These are phyloP conservation scores for Pelagophyceae sp. DNA, from an alignment of 352 stramenopile species.

Conservation along the genomic window DNA sequence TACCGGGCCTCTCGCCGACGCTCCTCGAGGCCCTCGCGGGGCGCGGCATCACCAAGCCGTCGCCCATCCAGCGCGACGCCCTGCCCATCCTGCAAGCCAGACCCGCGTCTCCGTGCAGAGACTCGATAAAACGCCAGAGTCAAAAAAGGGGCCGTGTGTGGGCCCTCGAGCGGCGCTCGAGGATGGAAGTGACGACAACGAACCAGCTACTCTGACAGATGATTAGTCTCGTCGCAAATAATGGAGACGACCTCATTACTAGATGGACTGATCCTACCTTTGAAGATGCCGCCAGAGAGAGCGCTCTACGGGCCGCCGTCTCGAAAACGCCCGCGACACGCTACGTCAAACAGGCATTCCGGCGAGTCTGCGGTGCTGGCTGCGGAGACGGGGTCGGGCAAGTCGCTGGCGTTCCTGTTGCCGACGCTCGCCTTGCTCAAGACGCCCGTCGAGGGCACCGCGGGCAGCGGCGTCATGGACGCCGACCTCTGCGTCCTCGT, in stretches of 20 bases:
- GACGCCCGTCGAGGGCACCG: conserved; percentile 67
- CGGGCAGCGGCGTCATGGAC: background rate
- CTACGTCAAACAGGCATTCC: background rate
- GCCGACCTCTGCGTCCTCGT: conserved; percentile 66
- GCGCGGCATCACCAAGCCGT: background rate
- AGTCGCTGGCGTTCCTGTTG: conserved; percentile 80
- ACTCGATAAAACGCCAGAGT: too few relatives aligned
- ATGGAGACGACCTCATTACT: too few relatives aligned
- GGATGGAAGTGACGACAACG: too few relatives aligned
- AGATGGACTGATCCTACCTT: too few relatives aligned
- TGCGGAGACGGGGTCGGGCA: conserved; percentile 64
- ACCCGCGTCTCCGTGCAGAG: too few relatives aligned
- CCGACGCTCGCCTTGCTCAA: conserved; percentile 68
- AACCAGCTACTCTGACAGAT: too few relatives aligned
- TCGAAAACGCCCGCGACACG: too few relatives aligned
- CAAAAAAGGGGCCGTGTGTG: too few relatives aligned
- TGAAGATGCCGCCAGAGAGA: too few relatives aligned
- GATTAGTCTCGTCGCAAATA: too few relatives aligned
- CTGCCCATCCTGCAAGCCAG: background rate
- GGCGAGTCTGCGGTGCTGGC: background rate
- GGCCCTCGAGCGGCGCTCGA: too few relatives aligned
- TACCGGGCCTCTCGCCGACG: background rate
- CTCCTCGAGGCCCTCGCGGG: background rate
- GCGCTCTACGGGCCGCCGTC: too few relatives aligned
- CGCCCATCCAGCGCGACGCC: background rate